Evolutionary conservation across 805 yeast species (phyloP).

Genomic region (Yarrowia sp.): DNA sequence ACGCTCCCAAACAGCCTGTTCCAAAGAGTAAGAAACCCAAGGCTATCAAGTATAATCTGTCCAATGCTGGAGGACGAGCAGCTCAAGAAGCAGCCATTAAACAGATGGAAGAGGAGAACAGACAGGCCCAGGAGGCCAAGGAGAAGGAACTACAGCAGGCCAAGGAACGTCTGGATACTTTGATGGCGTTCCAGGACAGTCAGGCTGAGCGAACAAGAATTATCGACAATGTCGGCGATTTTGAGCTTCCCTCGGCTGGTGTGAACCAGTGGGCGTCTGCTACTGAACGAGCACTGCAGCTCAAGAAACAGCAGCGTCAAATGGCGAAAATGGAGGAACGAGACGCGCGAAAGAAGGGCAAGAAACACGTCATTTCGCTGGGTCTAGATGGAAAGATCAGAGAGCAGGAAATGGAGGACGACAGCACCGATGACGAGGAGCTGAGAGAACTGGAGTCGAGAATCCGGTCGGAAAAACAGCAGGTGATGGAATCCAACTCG

Average conservation of each 20-base stretch:
- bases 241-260: conserved; percentile 64
- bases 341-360: conserved; percentile 70
- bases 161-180: conserved; percentile 69
- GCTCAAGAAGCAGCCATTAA: conserved; percentile 30
- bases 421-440: conserved; percentile 43
- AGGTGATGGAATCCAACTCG: background rate
- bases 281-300: conserved; percentile 82
- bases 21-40: conserved; percentile 41
- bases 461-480: conserved; percentile 22
- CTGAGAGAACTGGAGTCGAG: conserved; percentile 6
- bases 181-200: conserved; percentile 81
- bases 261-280: conserved; percentile 81
- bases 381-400: conserved; percentile 84
- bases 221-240: conserved; percentile 92
- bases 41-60: conserved; percentile 34
- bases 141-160: conserved; percentile 44
- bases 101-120: conserved; percentile 43
- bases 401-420: conserved; percentile 42
- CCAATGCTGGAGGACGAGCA: conserved; percentile 28
- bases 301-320: conserved; percentile 84
- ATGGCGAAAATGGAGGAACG: conserved; percentile 67
- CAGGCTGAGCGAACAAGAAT: conserved; percentile 90
- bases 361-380: conserved; percentile 76
- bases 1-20: conserved; percentile 42
- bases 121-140: conserved; percentile 20